Evolutionary conservation across 768 basidiomycete genomes (phyloP).

Genomic region (Hysterangium stoloniferum): DNA sequence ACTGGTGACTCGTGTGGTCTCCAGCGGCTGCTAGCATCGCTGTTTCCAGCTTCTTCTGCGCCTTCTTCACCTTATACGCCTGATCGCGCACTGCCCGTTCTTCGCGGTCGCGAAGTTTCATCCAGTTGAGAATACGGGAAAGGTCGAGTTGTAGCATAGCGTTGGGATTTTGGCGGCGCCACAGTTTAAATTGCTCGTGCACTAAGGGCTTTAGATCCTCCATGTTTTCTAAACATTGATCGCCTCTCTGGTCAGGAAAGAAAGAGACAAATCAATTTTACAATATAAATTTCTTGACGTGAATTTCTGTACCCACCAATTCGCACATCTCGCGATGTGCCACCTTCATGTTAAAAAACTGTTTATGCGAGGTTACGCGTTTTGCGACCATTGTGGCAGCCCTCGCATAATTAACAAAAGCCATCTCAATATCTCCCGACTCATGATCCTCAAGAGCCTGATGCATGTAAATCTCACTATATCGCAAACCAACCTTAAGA

Average conservation of each 20-base stretch:
- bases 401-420: constrained; percentile 63
- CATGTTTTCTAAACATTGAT: constrained; percentile 63
- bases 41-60: constrained; percentile 1
- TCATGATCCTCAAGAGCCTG: constrained; percentile 11
- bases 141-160: constrained; percentile 16
- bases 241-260: constrained; percentile 49
- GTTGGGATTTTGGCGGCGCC: constrained; percentile 38
- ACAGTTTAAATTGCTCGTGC: constrained; percentile 56
- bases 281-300: background rate
- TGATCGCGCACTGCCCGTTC: constrained; percentile 3
- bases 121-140: constrained; percentile 1
- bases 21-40: constrained; percentile 14
- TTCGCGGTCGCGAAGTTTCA: constrained; percentile 3
- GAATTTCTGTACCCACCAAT: constrained; percentile 42
- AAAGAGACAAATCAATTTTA: constrained; percentile 1
- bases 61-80: background rate
- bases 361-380: constrained; percentile 64
- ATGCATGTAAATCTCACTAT: constrained; percentile 13
- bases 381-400: constrained; percentile 76
- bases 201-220: constrained; percentile 56
- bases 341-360: constrained; percentile 48
- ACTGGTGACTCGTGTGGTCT: constrained; percentile 16
- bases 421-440: constrained; percentile 53
- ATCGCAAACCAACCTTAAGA: constrained; percentile 17
- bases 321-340: constrained; percentile 61